Conservation (phyloP, 768 basidiomycete genomes). For the Boletus sp. region DNA sequence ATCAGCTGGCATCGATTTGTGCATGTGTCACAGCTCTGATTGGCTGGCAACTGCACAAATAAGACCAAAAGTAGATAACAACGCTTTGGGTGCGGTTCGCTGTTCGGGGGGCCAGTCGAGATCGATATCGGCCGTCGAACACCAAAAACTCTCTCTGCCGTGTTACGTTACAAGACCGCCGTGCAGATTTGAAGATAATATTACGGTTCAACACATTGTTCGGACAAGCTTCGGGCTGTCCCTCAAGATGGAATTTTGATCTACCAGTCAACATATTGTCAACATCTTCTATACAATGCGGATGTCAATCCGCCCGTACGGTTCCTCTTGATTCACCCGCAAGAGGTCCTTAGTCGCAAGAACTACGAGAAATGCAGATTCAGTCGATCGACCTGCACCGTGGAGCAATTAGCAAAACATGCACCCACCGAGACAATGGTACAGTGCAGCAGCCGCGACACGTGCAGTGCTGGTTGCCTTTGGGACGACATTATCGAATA, state of each 20-base stretch:
- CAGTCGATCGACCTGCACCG: neutral
- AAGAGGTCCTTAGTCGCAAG: conserved; percentile 75
- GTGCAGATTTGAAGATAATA: too few species aligned
- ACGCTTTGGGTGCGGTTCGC: too few species aligned
- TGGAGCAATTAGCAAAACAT: neutral
- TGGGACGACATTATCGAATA: conserved; percentile 68
- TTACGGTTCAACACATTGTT: neutral
- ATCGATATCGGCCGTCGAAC: neutral
- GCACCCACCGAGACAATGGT: conserved; percentile 75
- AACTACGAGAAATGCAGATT: conserved; percentile 41
- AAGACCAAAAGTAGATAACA: neutral
- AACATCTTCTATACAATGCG: conserved; percentile 31
- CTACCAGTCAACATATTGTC: neutral
- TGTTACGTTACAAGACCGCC: too few species aligned
- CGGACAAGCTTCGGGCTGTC: conserved; percentile 4
- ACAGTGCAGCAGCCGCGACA: conserved; percentile 80
- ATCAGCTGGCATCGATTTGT: neutral
- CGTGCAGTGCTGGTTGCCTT: conserved; percentile 64
- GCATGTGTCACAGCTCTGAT: neutral
- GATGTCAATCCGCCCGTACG: conserved; percentile 57
- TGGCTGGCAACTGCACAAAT: neutral
- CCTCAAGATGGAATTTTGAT: neutral
- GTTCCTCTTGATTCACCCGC: conserved; percentile 53
- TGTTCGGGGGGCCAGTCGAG: neutral
- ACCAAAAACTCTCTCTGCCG: too few species aligned